Percentiles rank a stretch among this genome's conserved stretches.
phyloP scores from a whole-genome alignment of 2,329 filamentous ascomycete species.

The Claviceps capensis region DNA sequence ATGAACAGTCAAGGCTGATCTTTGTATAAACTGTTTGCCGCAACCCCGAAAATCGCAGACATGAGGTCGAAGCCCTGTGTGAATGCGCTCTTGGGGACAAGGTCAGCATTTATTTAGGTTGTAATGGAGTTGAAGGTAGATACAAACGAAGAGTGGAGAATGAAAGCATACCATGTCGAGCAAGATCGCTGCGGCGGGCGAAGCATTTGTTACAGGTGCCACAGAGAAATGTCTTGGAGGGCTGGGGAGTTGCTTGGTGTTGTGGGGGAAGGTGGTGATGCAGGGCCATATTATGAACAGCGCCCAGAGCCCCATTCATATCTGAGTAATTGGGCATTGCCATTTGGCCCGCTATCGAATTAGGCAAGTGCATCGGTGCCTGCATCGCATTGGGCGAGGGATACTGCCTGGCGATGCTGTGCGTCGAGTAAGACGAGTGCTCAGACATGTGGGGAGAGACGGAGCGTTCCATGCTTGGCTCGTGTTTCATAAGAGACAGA shows the following conservation, averaged over 20 bases:
- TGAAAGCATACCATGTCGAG: constrained; percentile 66
- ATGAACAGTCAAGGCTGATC: constrained; percentile 90
- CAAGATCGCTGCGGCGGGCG: constrained; percentile 83
- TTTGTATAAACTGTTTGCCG: constrained; percentile 93
- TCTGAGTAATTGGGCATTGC: constrained; percentile 26
- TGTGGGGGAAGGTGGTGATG: constrained; percentile 25
- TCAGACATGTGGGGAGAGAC: constrained; percentile 47
- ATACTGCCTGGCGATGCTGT: constrained; percentile 35
- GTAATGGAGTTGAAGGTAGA: no score
- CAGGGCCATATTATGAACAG: constrained; percentile 24
- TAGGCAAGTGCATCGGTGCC: constrained; percentile 31
- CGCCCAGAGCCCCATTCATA: constrained; percentile 19
- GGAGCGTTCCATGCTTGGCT: constrained; percentile 35
- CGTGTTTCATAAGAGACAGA: constrained; percentile 21
- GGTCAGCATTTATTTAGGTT: background rate
- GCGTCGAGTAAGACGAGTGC: constrained; percentile 41
- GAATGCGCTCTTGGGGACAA: constrained; percentile 68
- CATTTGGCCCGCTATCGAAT: constrained; percentile 27
- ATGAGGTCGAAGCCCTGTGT: constrained; percentile 81
- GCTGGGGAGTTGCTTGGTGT: constrained; percentile 20
- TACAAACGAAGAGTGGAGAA: background rate
- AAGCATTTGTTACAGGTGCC: constrained; percentile 85
- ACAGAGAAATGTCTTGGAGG: constrained; percentile 68
- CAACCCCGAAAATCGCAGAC: constrained; percentile 81
- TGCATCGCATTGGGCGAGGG: constrained; percentile 41